These are phyloP conservation scores for Microthyrium microscopicum DNA, from an alignment of 2,329 filamentous ascomycete genomes.

Conservation along the genomic window DNA sequence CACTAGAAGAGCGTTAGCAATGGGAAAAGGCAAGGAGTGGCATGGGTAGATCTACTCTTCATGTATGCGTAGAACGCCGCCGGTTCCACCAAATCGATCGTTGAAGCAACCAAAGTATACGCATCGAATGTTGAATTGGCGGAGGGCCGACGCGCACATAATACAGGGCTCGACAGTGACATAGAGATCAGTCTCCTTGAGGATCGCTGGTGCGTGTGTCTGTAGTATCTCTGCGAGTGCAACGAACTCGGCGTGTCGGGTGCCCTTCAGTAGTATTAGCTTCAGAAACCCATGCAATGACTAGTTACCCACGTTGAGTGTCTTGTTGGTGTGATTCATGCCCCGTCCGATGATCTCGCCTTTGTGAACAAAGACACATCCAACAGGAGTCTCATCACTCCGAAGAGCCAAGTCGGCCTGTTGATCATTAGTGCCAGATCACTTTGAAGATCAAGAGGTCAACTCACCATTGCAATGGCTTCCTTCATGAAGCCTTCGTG, in stretches of 20 bases:
- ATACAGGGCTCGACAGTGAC: conserved; percentile 97
- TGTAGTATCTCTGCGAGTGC: conserved; percentile 53
- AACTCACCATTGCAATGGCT: conserved; percentile 64
- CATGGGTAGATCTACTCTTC: conserved; percentile 31
- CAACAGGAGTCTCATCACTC: conserved; percentile 87
- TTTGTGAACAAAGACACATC: conserved; percentile 78
- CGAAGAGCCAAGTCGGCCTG: conserved; percentile 72
- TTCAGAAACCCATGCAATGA: neutral
- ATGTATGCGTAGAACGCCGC: conserved; percentile 81
- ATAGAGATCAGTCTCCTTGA: conserved; percentile 67
- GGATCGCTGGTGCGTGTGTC: conserved; percentile 47
- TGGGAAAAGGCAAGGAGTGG: neutral
- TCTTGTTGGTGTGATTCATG: conserved; percentile 94
- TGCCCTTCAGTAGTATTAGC: conserved; percentile 43
- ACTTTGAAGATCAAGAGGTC: conserved; percentile 2
- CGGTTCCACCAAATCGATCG: conserved; percentile 92
- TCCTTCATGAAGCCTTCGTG: conserved; percentile 62
- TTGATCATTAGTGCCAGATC: conserved; percentile 1
- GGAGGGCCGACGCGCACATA: conserved; percentile 89
- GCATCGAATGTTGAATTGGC: conserved; percentile 71
- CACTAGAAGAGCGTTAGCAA: conserved; percentile 18
- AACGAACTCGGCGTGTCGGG: conserved; percentile 88
- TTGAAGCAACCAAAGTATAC: conserved; percentile 95
- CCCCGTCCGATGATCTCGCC: conserved; percentile 68
- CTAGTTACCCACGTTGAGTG: conserved; percentile 45